These are phyloP conservation scores for Haplosporangium gracile DNA, from an alignment of 192 early-diverging fungal species.

Conservation along the genomic window DNA sequence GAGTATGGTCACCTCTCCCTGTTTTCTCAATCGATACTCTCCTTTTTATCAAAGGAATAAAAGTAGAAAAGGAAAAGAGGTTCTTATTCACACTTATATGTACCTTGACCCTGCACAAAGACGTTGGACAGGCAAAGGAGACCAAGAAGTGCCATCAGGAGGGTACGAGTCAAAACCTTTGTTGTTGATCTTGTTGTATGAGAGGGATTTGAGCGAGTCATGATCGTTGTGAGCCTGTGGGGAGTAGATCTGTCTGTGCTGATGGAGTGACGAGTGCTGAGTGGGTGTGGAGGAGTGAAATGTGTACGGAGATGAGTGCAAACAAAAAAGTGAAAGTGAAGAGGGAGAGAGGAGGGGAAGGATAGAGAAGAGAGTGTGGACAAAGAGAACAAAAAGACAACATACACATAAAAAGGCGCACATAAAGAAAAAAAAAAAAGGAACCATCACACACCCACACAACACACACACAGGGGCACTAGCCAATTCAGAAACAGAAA, in stretches of 20 bases:
- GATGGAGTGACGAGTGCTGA: not conserved
- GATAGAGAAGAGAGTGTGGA: not conserved
- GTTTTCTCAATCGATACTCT: not conserved
- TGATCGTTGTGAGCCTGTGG: not conserved
- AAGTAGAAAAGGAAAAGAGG: not conserved
- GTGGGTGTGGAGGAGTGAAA: not conserved
- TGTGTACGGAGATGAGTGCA: not conserved
- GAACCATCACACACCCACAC: not conserved
- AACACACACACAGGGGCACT: not conserved
- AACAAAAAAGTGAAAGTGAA: not conserved
- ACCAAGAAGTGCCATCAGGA: slow-evolving; percentile 28
- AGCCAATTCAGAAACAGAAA: not conserved
- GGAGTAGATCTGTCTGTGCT: not conserved
- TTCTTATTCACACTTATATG: not conserved
- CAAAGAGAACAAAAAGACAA: not conserved
- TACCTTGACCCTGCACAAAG: slow-evolving; percentile 51
- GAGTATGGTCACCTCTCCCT: not conserved
- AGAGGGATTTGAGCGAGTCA: not conserved
- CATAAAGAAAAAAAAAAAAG: not conserved
- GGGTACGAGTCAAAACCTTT: slow-evolving; percentile 14
- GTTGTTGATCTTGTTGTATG: not conserved
- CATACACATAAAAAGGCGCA: not conserved
- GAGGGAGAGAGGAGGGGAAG: not conserved
- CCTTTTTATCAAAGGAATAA: not conserved
- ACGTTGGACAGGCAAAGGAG: slow-evolving; percentile 40